Evolutionary conservation across 2,329 filamentous ascomycete genomes (phyloP).

Genomic region (Fusarium sp.): DNA sequence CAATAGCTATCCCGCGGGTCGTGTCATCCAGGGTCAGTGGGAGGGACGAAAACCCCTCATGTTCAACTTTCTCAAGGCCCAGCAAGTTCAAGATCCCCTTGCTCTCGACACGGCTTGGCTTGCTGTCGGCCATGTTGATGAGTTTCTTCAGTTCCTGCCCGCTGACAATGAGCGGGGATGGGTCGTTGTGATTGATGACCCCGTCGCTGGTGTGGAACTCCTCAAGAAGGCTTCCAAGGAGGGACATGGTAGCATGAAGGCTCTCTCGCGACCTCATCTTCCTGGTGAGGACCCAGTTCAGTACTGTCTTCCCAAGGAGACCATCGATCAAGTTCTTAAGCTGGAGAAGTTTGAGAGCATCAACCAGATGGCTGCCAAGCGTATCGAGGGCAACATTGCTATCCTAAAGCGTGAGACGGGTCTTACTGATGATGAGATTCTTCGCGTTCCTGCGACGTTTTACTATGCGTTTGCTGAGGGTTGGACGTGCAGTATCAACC

Average conservation of each 20-base stretch:
- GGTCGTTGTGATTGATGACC: conserved; percentile 40
- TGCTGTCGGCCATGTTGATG: conserved; percentile 44
- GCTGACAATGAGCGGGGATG: conserved; percentile 40
- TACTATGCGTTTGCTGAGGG: neutral
- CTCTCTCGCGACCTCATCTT: conserved; percentile 20
- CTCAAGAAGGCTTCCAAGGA: conserved; percentile 25
- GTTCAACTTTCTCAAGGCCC: conserved; percentile 46
- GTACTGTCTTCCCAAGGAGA: conserved; percentile 15
- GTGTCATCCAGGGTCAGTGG: conserved; percentile 36
- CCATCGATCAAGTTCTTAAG: conserved; percentile 32
- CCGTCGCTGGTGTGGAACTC: conserved; percentile 30
- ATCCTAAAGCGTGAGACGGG: conserved; percentile 42
- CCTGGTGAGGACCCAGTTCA: neutral
- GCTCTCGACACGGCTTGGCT: conserved; percentile 47
- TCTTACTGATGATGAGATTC: conserved; percentile 37
- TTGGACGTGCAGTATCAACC: neutral
- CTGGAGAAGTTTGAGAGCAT: conserved; percentile 6
- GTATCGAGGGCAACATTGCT: conserved; percentile 38
- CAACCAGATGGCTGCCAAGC: conserved; percentile 22
- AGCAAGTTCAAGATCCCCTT: conserved; percentile 51
- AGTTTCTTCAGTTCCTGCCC: conserved; percentile 47
- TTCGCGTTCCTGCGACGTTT: conserved; percentile 36
- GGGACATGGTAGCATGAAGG: conserved; percentile 30
- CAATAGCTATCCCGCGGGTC: conserved; percentile 32
- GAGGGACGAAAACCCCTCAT: conserved; percentile 34